Base-by-base conservation (phyloP, 192 early-diverging fungal species). In the Rhizophagus prolifer region DNA sequence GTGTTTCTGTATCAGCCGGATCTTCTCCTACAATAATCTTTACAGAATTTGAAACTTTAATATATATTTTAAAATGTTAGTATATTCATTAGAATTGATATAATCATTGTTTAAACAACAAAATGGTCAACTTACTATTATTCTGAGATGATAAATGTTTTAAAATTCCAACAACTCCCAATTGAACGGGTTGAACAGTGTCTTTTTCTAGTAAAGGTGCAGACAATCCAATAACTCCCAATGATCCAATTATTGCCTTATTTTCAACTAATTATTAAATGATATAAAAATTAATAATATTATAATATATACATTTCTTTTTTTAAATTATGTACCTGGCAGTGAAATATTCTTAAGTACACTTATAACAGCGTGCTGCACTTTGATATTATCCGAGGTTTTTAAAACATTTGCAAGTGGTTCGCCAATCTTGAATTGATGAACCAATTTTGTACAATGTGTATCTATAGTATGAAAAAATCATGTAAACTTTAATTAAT, bases 261-360 rank as follows among this genome's bases (percentile, higher is more conserved):
- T 88, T 88, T n/a, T 59, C 54, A 50, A 79, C 86, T 86, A 69
- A 63, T 23, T n/a, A 65, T 67, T 67, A 21, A 44, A 44, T 44
- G 0, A 26, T 23, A 28, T 34, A 46, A 72, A 63, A n/a, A 21
- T 44, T 60, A 41, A 23, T 23, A 25, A 44, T 44, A 44, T 44
- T 12, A 12, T 5, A 2, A 44, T 10, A 44, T 44, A 44, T 44
- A 7, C 9, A 44, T 44, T 12, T 44, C 9, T 26, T 50, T 9
- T 14, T 38, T 7, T 28, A n/a, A n/a, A n/a, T n/a, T n/a, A 76
- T 79, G 36, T 81, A 85, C 84, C 81, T 44, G 92, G 84, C 50
- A 93, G 75, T 58, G 90, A 86, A 58, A 93, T 84, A 80, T 93
- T 92, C 59, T 90, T 89, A 5, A 93, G 81, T 46, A 90, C 76